These are phyloP conservation scores for Botrytis squamosa DNA, from an alignment of 2,329 filamentous ascomycete genomes.

Conservation along the genomic window DNA sequence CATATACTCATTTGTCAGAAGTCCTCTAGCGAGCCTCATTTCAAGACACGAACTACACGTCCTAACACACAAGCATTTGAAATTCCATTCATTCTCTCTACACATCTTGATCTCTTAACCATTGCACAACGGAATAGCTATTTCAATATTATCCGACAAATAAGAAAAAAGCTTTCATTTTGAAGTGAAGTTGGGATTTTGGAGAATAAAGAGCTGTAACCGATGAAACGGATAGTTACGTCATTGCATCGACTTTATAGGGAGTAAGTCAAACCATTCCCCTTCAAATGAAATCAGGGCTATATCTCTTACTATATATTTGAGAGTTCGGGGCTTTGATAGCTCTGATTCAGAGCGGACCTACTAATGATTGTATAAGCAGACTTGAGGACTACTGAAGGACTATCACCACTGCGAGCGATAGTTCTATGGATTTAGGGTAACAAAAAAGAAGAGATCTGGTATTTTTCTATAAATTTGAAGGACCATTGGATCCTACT, in stretches of 20 bases:
- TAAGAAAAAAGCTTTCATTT: neutral
- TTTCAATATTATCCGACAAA: too few species aligned
- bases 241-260: neutral
- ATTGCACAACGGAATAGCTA: too few species aligned
- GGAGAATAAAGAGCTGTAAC: too few species aligned
- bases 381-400: neutral
- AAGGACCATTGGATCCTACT: too few species aligned
- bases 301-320: neutral
- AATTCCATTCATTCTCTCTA: neutral
- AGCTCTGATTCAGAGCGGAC: neutral
- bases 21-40: too few species aligned
- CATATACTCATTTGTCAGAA: neutral
- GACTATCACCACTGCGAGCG: neutral
- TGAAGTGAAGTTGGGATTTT: neutral
- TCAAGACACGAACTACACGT: too few species aligned
- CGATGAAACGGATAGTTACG: neutral
- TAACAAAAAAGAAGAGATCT: too few species aligned
- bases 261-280: neutral
- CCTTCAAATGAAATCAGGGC: fast-evolving
- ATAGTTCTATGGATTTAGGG: neutral
- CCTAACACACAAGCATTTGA: neutral
- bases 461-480: too few species aligned
- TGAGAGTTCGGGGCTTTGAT: fast-evolving
- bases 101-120: too few species aligned
- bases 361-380: neutral